A percentile compares a stretch with the other conserved stretches of the same genome.
Evolutionary conservation across 768 basidiomycete species (phyloP).

Genomic region (Pilatotrama ljubarskyi): DNA sequence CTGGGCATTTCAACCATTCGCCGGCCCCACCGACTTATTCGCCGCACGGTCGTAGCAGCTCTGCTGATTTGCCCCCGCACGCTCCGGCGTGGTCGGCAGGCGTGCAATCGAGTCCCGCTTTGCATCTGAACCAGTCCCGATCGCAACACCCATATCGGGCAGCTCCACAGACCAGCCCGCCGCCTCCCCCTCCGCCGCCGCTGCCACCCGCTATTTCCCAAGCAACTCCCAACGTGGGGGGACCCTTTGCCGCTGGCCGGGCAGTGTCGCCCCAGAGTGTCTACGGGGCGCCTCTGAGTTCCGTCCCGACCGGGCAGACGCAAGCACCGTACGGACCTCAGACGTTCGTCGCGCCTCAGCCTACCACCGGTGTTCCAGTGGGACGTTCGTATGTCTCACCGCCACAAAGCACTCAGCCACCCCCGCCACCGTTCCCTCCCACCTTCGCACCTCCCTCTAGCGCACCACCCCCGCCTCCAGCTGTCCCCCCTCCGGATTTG

Average conservation of each 20-base stretch:
- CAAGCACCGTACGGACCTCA: conserved; percentile 32
- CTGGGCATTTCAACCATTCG: conserved; percentile 15
- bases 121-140: conserved; percentile 10
- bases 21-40: conserved; percentile 27
- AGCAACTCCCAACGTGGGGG: neutral
- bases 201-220: conserved; percentile 18
- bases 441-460: conserved; percentile 8
- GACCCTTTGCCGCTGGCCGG: neutral
- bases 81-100: conserved; percentile 14
- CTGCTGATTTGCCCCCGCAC: conserved; percentile 5
- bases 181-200: conserved; percentile 12
- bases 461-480: conserved; percentile 20
- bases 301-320: conserved; percentile 13
- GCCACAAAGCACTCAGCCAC: conserved; percentile 21
- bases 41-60: conserved; percentile 7
- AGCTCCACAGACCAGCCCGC: conserved; percentile 6
- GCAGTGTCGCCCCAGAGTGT: neutral
- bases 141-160: conserved; percentile 17
- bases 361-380: conserved; percentile 25
- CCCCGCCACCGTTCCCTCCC: conserved; percentile 13
- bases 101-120: conserved; percentile 7
- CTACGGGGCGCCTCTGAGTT: conserved; percentile 12
- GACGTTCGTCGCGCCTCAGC: conserved; percentile 28
- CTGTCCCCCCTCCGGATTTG: conserved; percentile 49
- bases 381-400: conserved; percentile 24